Evolutionary conservation across 2,329 filamentous ascomycete species (phyloP), one percentile per base, ranked within the genome.

Genomic region (Colletotrichum lindemuthianum): DNA sequence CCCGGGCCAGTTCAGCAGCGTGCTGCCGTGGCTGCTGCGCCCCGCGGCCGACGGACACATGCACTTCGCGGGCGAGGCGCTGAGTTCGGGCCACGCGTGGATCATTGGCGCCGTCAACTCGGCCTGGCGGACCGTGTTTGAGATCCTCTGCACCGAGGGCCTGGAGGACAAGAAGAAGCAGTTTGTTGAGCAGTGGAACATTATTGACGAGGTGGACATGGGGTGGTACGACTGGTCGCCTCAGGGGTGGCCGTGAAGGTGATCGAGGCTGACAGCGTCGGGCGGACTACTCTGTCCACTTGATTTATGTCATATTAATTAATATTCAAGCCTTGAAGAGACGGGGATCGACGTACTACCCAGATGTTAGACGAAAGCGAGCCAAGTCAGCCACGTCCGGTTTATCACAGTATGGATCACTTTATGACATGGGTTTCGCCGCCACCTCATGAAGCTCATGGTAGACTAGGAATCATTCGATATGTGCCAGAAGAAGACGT

Each of bases 81-180:
- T 72, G n/a, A 72, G 70, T 50, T 69, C 69, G 0, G 70, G 69
- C 2, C 70, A 72, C 43, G 68, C 68, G 2, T 72, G 70, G 71
- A 71, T 72, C 41, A 69, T 71, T 16, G 70, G 70, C 3, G 71
- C 71, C 36, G 63, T 70, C n/a, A 71, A 72, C 48, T 69, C 68
- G 24, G 71, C 70, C 1, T 72, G 67, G 59, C 64, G 69, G 48
- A 65, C 63, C 10, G 70, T 72, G 36, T 59, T 53, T 39, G 69
- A 69, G 56, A 65, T 70, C 1, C 52, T 71, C 8, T 52, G 54
- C 24, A 67, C 60, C 6, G 68, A 70, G 56, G 67, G 60, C 12
- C 33, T 70, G 52, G 56, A 67, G n/a, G 66, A 69, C 12, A 67
- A 69, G 63, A 64, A 65, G 52, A 58, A 61, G 33, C 34, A 68